These are phyloP conservation scores for Starmerella roubikii DNA, from an alignment of 805 yeast species.

Conservation along the genomic window DNA sequence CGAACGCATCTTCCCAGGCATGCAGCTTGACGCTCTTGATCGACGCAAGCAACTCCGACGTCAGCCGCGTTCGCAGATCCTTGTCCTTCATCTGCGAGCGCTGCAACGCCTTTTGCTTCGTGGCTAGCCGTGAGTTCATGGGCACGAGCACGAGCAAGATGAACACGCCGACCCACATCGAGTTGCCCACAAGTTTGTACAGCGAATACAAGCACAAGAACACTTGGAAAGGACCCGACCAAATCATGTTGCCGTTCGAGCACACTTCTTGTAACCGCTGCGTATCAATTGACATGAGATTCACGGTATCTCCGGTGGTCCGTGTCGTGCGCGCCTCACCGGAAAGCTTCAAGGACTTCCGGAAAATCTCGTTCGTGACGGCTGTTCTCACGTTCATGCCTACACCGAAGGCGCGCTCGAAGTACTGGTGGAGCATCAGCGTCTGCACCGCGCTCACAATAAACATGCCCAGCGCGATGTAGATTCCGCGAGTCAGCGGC, in stretches of 20 bases:
- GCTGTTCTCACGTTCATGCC: conserved; percentile 50
- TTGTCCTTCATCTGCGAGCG: conserved; percentile 73
- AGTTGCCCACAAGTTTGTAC: conserved; percentile 58
- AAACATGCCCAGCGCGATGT: conserved; percentile 54
- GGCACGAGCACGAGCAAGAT: conserved; percentile 71
- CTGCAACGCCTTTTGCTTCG: conserved; percentile 48
- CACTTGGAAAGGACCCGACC: conserved; percentile 93
- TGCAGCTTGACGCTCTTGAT: conserved; percentile 85
- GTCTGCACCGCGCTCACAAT: conserved; percentile 47
- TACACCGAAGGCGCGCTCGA: conserved; percentile 36
- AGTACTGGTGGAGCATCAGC: conserved; percentile 53
- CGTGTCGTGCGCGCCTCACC: conserved; percentile 49
- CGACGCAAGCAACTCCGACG: conserved; percentile 74
- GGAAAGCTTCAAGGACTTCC: conserved; percentile 57
- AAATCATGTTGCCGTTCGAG: conserved; percentile 62
- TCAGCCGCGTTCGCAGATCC: conserved; percentile 80
- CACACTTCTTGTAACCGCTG: conserved; percentile 76
- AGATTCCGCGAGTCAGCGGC: conserved; percentile 43
- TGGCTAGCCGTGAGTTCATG: conserved; percentile 55
- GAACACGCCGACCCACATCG: conserved; percentile 90
- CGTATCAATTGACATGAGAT: conserved; percentile 86
- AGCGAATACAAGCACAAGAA: conserved; percentile 59
- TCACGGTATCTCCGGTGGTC: conserved; percentile 86
- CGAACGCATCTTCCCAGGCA: conserved; percentile 89
- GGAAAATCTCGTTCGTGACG: conserved; percentile 51